Evolutionary conservation across 306 rosid genomes (phyloP).

Genomic region (Arachis hypogaea): DNA sequence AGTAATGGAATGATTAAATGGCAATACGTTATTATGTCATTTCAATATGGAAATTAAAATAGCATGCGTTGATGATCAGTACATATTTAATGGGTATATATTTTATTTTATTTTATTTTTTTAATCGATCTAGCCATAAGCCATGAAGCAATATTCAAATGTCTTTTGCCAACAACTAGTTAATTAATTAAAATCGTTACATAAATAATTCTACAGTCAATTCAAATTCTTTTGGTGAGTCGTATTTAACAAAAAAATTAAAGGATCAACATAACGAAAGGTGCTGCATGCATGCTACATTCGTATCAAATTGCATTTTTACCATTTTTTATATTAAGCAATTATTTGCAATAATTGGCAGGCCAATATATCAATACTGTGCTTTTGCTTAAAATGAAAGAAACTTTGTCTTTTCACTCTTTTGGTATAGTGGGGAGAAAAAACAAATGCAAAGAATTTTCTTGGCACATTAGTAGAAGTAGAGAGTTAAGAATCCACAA

Average conservation of each 20-base stretch:
- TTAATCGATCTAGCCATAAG: too few species aligned
- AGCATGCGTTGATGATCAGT: too few species aligned
- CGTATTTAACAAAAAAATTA: too few species aligned
- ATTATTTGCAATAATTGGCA: constrained; percentile 17
- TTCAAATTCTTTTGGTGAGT: neutral
- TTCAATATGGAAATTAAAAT: too few species aligned
- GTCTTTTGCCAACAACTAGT: neutral
- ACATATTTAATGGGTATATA: too few species aligned
- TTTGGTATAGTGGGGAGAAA: neutral
- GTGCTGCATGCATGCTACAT: neutral
- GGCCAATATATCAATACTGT: constrained; percentile 18
- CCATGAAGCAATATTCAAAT: neutral
- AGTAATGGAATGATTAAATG: neutral
- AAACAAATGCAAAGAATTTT: neutral
- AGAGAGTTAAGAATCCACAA: too few species aligned
- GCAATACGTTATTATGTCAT: neutral
- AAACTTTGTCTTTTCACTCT: constrained; percentile 22
- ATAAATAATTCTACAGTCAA: neutral
- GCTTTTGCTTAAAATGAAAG: constrained; percentile 25
- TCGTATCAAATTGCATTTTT: neutral
- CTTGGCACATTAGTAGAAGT: too few species aligned
- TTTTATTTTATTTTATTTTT: too few species aligned
- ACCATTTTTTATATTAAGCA: constrained; percentile 8
- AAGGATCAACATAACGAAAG: neutral
- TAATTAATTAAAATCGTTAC: neutral